Evolutionary conservation across 306 rosid genomes (phyloP).

Genomic region (Prunus mira): DNA sequence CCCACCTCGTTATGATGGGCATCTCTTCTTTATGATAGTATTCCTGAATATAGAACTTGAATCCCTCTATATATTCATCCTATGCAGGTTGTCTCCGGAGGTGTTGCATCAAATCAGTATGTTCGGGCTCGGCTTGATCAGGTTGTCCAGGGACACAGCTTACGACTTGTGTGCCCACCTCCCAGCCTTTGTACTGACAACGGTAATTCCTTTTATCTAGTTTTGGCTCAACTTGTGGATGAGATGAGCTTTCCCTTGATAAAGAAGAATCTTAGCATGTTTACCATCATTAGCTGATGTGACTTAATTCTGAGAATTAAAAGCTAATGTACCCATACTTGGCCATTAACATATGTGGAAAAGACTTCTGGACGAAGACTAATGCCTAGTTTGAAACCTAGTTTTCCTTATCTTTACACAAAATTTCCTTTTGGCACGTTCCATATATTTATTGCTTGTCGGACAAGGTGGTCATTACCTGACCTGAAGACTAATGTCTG

Average conservation of each 20-base stretch:
- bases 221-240: constrained; percentile 20
- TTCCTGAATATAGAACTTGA: constrained; percentile 10
- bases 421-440: neutral
- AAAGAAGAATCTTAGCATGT: neutral
- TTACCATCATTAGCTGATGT: neutral
- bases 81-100: constrained; percentile 87
- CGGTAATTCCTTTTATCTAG: constrained; percentile 46
- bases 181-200: constrained; percentile 95
- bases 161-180: constrained; percentile 89
- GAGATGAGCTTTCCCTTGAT: constrained; percentile 2
- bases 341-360: neutral
- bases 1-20: neutral
- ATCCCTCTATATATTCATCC: constrained; percentile 22
- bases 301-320: neutral
- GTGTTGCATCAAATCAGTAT: constrained; percentile 90
- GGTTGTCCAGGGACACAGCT: constrained; percentile 60
- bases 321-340: neutral
- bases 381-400: too few relatives aligned
- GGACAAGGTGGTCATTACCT: neutral
- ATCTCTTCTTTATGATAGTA: constrained; percentile 8
- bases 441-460: neutral
- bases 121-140: constrained; percentile 73
- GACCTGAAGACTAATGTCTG: neutral
- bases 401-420: neutral
- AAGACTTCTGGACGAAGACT: neutral